A percentile compares a stretch with the other conserved stretches of the same genome.
These are phyloP conservation scores for Telfairia occidentalis DNA, from an alignment of 331 rosid genomes.

Conservation along the genomic window DNA sequence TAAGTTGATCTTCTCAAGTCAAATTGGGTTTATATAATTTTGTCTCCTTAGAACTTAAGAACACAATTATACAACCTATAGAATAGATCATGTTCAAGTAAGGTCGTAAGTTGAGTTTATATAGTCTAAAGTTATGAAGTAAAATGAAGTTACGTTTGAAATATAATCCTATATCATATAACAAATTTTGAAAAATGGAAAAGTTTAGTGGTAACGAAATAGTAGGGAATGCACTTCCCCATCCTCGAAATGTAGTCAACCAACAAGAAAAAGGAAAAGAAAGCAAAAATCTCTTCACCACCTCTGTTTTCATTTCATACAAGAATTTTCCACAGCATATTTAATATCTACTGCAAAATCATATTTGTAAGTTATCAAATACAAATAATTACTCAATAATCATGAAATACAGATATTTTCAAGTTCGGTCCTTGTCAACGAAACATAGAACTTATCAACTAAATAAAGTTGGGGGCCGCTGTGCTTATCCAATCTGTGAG, in stretches of 20 bases:
- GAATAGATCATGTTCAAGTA: too few relatives aligned
- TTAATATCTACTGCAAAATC: not conserved
- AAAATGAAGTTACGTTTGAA: too few relatives aligned
- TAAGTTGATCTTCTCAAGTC: too few relatives aligned
- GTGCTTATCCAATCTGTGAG: not conserved
- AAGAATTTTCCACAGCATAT: not conserved
- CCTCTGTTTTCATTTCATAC: not conserved
- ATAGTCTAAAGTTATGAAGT: too few relatives aligned
- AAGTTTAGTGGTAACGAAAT: not conserved
- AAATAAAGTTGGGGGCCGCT: not conserved
- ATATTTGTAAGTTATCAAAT: not conserved
- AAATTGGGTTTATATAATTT: too few relatives aligned
- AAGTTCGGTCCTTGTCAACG: not conserved
- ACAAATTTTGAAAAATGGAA: not conserved
- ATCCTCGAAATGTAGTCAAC: not conserved
- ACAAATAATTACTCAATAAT: not conserved
- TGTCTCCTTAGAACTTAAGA: too few relatives aligned
- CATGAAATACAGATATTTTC: constrained; percentile 4
- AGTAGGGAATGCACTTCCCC: not conserved
- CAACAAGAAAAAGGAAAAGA: not conserved
- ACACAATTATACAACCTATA: too few relatives aligned
- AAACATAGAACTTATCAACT: constrained; percentile 2
- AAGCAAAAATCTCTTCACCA: not conserved
- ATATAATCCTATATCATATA: too few relatives aligned
- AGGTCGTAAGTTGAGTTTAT: too few relatives aligned